Conservation (phyloP, 169 alveolate genomes). For the Babesia microti region DNA sequence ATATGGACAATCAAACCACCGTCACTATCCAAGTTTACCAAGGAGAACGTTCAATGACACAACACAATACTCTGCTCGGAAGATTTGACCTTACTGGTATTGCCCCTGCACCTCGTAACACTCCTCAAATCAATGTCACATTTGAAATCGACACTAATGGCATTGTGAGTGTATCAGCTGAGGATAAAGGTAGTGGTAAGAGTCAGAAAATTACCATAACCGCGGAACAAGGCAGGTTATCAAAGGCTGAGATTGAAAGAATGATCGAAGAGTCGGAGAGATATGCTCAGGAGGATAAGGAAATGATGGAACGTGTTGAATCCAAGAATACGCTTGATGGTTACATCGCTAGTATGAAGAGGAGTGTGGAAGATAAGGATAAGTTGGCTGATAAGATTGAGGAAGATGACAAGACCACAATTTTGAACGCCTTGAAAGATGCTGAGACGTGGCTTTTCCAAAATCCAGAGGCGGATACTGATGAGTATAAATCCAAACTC, state of each 20-base stretch:
- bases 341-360: slow-evolving; percentile 84
- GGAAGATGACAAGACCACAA: slow-evolving; percentile 79
- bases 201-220: slow-evolving; percentile 84
- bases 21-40: slow-evolving; percentile 91
- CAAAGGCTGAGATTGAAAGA: slow-evolving; percentile 88
- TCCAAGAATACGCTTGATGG: slow-evolving; percentile 85
- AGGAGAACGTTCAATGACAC: slow-evolving; percentile 94
- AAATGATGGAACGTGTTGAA: slow-evolving; percentile 80
- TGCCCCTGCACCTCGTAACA: slow-evolving; percentile 92
- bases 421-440: slow-evolving; percentile 77
- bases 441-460: slow-evolving; percentile 83
- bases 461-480: slow-evolving; percentile 84
- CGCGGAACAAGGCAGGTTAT: slow-evolving; percentile 90
- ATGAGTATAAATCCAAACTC: slow-evolving; percentile 80
- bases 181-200: slow-evolving; percentile 88
- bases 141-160: slow-evolving; percentile 95
- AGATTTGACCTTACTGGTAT: slow-evolving; percentile 89
- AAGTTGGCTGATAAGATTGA: slow-evolving; percentile 80
- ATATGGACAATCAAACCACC: slow-evolving; percentile 88
- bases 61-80: slow-evolving; percentile 91
- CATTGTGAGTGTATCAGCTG: slow-evolving; percentile 89
- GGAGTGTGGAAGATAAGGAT: slow-evolving; percentile 85
- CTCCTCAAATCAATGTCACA: slow-evolving; percentile 90
- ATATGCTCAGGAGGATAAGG: slow-evolving; percentile 88
- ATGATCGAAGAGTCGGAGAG: slow-evolving; percentile 91